phyloP scores from a whole-genome alignment of 2,329 filamentous ascomycete genomes.

The Aspergillus intermedius region DNA sequence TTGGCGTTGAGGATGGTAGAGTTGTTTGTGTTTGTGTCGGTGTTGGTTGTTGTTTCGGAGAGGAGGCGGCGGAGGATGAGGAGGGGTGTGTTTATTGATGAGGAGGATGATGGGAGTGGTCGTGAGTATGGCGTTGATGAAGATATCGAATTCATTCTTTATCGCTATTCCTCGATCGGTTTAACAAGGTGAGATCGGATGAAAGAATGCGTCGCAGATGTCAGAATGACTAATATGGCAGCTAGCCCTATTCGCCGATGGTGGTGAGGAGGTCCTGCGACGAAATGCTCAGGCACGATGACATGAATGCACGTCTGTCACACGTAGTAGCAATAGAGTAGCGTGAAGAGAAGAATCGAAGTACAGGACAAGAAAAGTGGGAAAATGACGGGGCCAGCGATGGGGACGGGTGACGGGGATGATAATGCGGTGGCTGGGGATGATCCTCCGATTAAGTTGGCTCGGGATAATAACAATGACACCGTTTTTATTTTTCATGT shows the following conservation, averaged over 20 bases:
- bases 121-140: not conserved
- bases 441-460: not conserved
- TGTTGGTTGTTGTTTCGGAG: not conserved
- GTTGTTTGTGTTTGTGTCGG: not conserved
- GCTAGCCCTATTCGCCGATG: not conserved
- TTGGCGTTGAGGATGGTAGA: slow-evolving; percentile 2
- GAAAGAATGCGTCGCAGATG: no score
- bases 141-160: not conserved
- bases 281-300: no score
- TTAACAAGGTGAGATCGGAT: not conserved
- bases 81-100: not conserved
- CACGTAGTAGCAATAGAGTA: not conserved
- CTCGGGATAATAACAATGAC: not conserved
- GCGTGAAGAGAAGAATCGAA: not conserved
- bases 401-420: not conserved
- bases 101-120: not conserved
- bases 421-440: slow-evolving; percentile 8
- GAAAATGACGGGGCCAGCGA: not conserved
- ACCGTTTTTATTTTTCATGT: not conserved
- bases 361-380: not conserved
- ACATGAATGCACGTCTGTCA: no score
- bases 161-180: not conserved
- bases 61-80: not conserved
- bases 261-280: not conserved
- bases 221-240: no score